Evolutionary conservation across 257 asterid genomes (phyloP), one percentile per base, ranked within the genome.

Genomic region (Agastache rugosa): DNA sequence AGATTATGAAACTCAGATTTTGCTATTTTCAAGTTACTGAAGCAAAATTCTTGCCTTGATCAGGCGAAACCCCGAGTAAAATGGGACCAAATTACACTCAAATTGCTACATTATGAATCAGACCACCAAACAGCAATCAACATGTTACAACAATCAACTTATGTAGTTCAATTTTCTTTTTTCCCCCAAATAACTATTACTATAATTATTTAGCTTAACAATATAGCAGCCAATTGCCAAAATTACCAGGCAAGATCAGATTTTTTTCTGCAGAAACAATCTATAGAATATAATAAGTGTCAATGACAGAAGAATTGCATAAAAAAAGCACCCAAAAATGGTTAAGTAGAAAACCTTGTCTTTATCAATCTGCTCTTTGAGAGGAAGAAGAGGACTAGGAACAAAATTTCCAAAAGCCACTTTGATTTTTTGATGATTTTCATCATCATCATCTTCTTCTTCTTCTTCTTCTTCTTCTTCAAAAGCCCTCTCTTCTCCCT

Each of bases 311-410:
- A 67, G 8, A 41, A 41, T 9, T 9, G 35, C 5, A 14, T 1
- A 55, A 4, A 42, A 39, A n/a, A 31, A 6, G 27, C 5, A n/a
- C 22, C 20, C n/a, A 35, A 47, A 34, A n/a, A 20, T 10, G 14
- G 41, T 6, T 6, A 29, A 35, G 58, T 56, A 22, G 6, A 8
- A 74, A 67, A 90, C 95, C 95, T 90, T 82, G 81, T 90, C 95
- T 81, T 88, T 87, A 51, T 87, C 95, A 77, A 90, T 87, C 78
- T 90, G 97, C 11, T 84, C 93, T 78, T 85, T 88, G 79, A 90
- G 96, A 79, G 96, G 90, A 73, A 88, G 89, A 55, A 88, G 95
- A 75, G 96, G 95, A 22, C 95, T 86, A 59, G 93, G 96, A 73
- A 75, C 89, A 79, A 84, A 90, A 16, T 72, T 75, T 31, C 80